Percentiles rank a stretch among this genome's conserved stretches.
These are phyloP conservation scores for Cutaneotrichosporon curvatum DNA, from an alignment of 1,284 basidiomycete species.

Conservation along the genomic window DNA sequence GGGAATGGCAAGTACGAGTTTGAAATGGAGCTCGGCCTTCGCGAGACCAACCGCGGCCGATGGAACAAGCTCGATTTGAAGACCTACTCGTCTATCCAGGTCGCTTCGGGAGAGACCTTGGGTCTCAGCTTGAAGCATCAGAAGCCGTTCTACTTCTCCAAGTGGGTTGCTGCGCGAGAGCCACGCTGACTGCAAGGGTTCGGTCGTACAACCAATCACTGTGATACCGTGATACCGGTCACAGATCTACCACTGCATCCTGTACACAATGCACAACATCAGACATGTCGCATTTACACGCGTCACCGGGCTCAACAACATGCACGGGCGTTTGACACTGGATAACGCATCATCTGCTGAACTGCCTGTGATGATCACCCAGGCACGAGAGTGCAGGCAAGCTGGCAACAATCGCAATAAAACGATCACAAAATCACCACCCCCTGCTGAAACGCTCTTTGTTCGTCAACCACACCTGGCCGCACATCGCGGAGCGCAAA, in stretches of 20 bases:
- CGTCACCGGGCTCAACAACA: too few species aligned
- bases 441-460: too few species aligned
- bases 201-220: conserved; percentile 14
- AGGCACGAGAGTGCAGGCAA: too few species aligned
- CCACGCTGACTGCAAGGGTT: conserved; percentile 15
- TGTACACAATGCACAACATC: too few species aligned
- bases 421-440: too few species aligned
- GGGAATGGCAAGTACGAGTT: conserved; percentile 62
- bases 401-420: too few species aligned
- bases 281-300: too few species aligned
- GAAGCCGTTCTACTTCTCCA: conserved; percentile 86
- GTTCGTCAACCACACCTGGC: too few species aligned
- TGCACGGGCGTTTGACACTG: too few species aligned
- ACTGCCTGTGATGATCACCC: too few species aligned
- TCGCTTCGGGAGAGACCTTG: conserved; percentile 65
- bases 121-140: conserved; percentile 73
- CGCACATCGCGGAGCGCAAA: too few species aligned
- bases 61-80: conserved; percentile 82
- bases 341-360: too few species aligned
- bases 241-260: background rate
- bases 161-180: conserved; percentile 40
- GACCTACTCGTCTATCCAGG: conserved; percentile 65
- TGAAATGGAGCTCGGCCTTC: conserved; percentile 70
- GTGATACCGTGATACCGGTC: background rate
- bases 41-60: conserved; percentile 66